Percentiles rank a stretch among this genome's conserved stretches.
Evolutionary conservation across 352 stramenopile genomes (phyloP).

Genomic region (Globisporangium echinulatum): DNA sequence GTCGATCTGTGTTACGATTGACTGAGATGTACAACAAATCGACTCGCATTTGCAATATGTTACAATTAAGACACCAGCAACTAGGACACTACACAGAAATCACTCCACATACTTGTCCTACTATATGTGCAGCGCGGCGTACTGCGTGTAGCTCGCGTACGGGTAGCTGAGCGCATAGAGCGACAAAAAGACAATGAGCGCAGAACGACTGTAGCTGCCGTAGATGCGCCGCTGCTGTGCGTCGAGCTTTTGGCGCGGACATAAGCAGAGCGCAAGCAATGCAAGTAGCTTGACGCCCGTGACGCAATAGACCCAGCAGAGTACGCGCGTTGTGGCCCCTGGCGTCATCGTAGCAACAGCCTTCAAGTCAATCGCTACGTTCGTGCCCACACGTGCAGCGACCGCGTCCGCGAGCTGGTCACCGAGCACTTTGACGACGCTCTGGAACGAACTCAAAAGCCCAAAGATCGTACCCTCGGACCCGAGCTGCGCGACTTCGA

Average conservation of each 20-base stretch:
- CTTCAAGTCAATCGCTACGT: conserved; percentile 9
- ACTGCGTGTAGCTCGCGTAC: conserved; percentile 14
- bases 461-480: conserved; percentile 39
- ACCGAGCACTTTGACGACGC: conserved; percentile 24
- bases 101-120: not conserved
- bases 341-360: not conserved
- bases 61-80: not conserved
- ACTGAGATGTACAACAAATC: too few species aligned
- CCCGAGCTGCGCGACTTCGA: conserved; percentile 37
- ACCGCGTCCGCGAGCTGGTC: conserved; percentile 18
- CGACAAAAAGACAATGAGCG: conserved; percentile 17
- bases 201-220: conserved; percentile 31
- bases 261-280: conserved; percentile 16
- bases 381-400: not conserved
- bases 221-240: conserved; percentile 41
- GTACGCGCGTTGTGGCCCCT: conserved; percentile 1
- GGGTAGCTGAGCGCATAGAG: conserved; percentile 21
- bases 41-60: too few species aligned
- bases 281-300: conserved; percentile 16
- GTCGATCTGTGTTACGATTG: too few species aligned
- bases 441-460: conserved; percentile 28
- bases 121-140: conserved; percentile 4
- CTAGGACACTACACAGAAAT: not conserved
- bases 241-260: conserved; percentile 37
- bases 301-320: conserved; percentile 16